Percentiles rank a stretch among this genome's conserved stretches.
Conservation (phyloP, 352 stramenopile genomes). For the Phytophthora melonis region DNA sequence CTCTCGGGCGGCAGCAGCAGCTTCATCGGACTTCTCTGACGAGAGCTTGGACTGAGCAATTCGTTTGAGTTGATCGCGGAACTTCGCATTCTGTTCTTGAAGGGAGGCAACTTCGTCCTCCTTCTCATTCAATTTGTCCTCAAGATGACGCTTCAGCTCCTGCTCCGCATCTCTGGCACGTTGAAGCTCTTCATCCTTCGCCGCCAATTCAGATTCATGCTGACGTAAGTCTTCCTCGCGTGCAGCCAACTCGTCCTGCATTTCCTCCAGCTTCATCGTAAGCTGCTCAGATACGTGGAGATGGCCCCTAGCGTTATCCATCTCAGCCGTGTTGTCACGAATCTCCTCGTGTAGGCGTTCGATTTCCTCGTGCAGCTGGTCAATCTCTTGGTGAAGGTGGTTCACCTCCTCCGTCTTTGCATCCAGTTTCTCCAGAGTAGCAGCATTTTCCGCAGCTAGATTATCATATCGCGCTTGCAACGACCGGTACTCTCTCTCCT, state of each 20-base stretch:
- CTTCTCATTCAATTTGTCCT: slow-evolving; percentile 33
- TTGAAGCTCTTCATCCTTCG: slow-evolving; percentile 40
- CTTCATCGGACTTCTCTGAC: slow-evolving; percentile 29
- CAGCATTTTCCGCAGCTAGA: slow-evolving; percentile 37
- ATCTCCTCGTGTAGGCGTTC: slow-evolving; percentile 46
- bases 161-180: slow-evolving; percentile 23
- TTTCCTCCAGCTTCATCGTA: slow-evolving; percentile 53
- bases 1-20: slow-evolving; percentile 23
- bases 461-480: slow-evolving; percentile 44
- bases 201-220: slow-evolving; percentile 42
- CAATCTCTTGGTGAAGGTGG: slow-evolving; percentile 31
- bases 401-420: slow-evolving; percentile 39
- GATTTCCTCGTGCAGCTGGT: slow-evolving; percentile 41
- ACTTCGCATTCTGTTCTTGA: slow-evolving; percentile 38
- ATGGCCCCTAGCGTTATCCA: slow-evolving; percentile 48
- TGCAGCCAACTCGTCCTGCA: slow-evolving; percentile 45
- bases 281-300: slow-evolving; percentile 56
- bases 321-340: slow-evolving; percentile 52
- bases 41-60: slow-evolving; percentile 31
- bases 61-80: slow-evolving; percentile 41
- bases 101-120: slow-evolving; percentile 41
- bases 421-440: slow-evolving; percentile 31
- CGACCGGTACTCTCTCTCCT: slow-evolving; percentile 54
- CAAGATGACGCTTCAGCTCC: slow-evolving; percentile 33
- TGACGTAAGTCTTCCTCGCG: slow-evolving; percentile 43